These are phyloP conservation scores for Glycine latifolia DNA, from an alignment of 306 rosid species.

Conservation along the genomic window DNA sequence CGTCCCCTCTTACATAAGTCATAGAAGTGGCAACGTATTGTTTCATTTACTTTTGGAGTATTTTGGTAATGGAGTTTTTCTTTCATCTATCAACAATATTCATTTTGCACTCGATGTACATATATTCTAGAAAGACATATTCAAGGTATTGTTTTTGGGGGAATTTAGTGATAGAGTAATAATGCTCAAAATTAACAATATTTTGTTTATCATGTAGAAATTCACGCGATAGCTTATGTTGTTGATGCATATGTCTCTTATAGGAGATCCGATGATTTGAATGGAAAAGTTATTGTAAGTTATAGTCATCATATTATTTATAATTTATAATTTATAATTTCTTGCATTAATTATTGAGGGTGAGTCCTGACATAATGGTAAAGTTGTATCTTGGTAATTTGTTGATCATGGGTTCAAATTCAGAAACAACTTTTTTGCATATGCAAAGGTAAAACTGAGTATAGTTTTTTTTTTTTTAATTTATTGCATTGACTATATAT, in stretches of 20 bases:
- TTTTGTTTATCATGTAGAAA: conserved; percentile 63
- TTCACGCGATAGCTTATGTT: conserved; percentile 53
- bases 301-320: conserved; percentile 38
- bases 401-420: too few species aligned
- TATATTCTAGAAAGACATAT: not conserved
- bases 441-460: too few species aligned
- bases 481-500: not conserved
- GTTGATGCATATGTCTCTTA: conserved; percentile 66
- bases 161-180: conserved; percentile 2
- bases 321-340: not conserved
- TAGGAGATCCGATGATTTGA: conserved; percentile 69
- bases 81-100: conserved; percentile 16
- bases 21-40: too few species aligned
- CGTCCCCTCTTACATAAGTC: too few species aligned
- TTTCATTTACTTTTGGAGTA: too few species aligned
- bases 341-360: too few species aligned
- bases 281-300: conserved; percentile 76
- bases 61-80: too few species aligned
- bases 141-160: too few species aligned
- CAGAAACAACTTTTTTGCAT: too few species aligned
- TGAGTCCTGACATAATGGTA: too few species aligned
- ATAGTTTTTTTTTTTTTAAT: too few species aligned
- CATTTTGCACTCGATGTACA: conserved; percentile 2
- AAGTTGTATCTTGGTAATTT: too few species aligned
- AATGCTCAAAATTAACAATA: conserved; percentile 22